Evolutionary conservation across 176 grass and related monocot genomes (phyloP), one percentile per base, ranked within the genome.

Genomic region (Eleusine coracana): DNA sequence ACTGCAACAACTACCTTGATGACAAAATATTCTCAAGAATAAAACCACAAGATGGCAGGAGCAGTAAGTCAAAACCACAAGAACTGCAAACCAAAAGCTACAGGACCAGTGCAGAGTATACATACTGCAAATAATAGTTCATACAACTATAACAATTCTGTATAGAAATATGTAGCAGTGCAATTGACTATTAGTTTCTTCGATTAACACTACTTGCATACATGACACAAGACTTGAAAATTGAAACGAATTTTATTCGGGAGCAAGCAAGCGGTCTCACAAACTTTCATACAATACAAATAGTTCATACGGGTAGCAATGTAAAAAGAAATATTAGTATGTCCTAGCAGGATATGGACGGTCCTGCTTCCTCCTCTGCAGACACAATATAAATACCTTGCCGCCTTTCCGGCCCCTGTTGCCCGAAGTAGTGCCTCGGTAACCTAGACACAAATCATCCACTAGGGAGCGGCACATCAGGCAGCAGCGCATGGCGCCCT

Each of bases 1-100:
- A 61, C 16, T 14, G 34, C 48, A 64, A 38, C n/a, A 73, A 78
- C 73, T 83, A 86, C 6, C 83, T 73, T 86, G 65, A 42, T 39
- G 7, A 82, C 67, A 34, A 46, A 72, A 67, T 56, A 46, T 74
- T 82, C 61, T 23, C 31, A 79, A 41, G 31, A 34, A 34, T n/a
- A 83, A 12, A 74, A 40, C 25, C 78, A n/a, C n/a, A n/a, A n/a
- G 10, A 67, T 4, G 82, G 51, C 18, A 83, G 68, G 31, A 34
- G 31, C 31, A 34, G 31, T 69, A 66, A 66, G 66, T 59, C 49
- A 34, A 76, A 66, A 75, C 51, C 61, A 68, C 39, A 55, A 49
- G 16, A 42, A 11, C 21, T 74, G 50, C 60, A 60, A 42, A 50
- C 46, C 58, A 82, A 48, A 73, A 58, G 25, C 45, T 20, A 59